phyloP scores from a whole-genome alignment of 2,329 filamentous ascomycete genomes.

The Stromatinia cepivora region DNA sequence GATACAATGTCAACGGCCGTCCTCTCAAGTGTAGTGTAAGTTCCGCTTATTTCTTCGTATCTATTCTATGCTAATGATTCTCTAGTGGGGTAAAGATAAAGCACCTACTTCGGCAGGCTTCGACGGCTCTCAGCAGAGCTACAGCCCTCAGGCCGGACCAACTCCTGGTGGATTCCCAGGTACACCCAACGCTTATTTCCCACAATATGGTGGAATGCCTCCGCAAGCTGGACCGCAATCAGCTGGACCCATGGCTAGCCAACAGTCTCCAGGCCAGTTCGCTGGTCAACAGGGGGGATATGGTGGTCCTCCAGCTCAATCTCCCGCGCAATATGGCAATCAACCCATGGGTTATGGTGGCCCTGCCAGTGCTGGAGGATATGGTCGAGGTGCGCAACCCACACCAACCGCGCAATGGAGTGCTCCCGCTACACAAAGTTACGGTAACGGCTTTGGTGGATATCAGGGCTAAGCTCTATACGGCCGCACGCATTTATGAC shows the following conservation, averaged over 20 bases:
- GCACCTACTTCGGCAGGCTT: slow-evolving; percentile 78
- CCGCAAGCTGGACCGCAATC: slow-evolving; percentile 42
- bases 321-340: slow-evolving; percentile 61
- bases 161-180: slow-evolving; percentile 70
- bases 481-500: slow-evolving; percentile 18
- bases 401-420: slow-evolving; percentile 43
- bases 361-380: slow-evolving; percentile 77
- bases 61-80: slow-evolving; percentile 40
- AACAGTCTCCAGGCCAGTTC: slow-evolving; percentile 48
- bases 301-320: slow-evolving; percentile 60
- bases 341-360: slow-evolving; percentile 72
- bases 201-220: slow-evolving; percentile 79
- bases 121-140: slow-evolving; percentile 70
- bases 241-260: slow-evolving; percentile 43
- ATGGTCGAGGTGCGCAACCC: slow-evolving; percentile 68
- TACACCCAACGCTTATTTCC: slow-evolving; percentile 81
- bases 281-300: slow-evolving; percentile 69
- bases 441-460: slow-evolving; percentile 61
- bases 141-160: slow-evolving; percentile 72
- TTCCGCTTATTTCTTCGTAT: slow-evolving; percentile 38
- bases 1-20: slow-evolving; percentile 95
- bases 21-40: slow-evolving; percentile 98
- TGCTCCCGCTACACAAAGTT: slow-evolving; percentile 60
- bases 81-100: slow-evolving; percentile 98
- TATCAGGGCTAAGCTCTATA: slow-evolving; percentile 56